These are phyloP conservation scores for Lactarius pseudohatsudake DNA, from an alignment of 768 basidiomycete genomes.

Conservation along the genomic window DNA sequence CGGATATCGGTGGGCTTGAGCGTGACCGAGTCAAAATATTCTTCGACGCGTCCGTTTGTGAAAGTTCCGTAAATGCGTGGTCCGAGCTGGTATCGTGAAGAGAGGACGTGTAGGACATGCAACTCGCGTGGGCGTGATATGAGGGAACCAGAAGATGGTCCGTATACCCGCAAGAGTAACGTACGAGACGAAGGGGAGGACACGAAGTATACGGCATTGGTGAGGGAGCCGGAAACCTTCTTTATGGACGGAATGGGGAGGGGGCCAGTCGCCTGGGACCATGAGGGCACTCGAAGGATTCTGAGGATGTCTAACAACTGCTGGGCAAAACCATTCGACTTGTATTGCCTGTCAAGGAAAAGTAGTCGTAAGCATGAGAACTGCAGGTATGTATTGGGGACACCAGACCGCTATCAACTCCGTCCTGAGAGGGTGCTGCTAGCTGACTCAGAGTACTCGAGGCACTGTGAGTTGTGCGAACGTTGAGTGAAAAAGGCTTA, in stretches of 20 bases:
- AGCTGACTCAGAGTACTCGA: constrained; percentile 21
- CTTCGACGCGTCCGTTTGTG: constrained; percentile 91
- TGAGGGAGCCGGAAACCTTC: constrained; percentile 89
- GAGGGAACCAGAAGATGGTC: constrained; percentile 78
- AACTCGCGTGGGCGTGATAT: constrained; percentile 89
- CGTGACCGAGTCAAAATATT: constrained; percentile 89
- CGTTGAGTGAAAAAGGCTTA: constrained; percentile 45
- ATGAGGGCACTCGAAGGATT: constrained; percentile 55
- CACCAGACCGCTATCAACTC: constrained; percentile 37
- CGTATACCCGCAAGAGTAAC: constrained; percentile 89
- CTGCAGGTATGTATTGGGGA: constrained; percentile 38
- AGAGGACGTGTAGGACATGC: constrained; percentile 84
- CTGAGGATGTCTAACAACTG: constrained; percentile 57
- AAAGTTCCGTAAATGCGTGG: constrained; percentile 94
- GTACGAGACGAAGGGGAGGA: constrained; percentile 69
- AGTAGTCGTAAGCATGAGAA: constrained; percentile 29
- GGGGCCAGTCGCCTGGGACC: constrained; percentile 50
- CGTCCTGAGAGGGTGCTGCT: constrained; percentile 21
- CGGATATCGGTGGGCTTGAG: constrained; percentile 77
- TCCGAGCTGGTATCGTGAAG: constrained; percentile 83
- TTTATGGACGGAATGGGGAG: constrained; percentile 56
- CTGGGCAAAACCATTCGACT: constrained; percentile 52
- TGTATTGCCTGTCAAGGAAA: constrained; percentile 55
- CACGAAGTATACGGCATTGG: constrained; percentile 96
- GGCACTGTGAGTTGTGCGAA: constrained; percentile 29